Evolutionary conservation across 768 basidiomycete species (phyloP).

Genomic region (Sarcodon aspratus): DNA sequence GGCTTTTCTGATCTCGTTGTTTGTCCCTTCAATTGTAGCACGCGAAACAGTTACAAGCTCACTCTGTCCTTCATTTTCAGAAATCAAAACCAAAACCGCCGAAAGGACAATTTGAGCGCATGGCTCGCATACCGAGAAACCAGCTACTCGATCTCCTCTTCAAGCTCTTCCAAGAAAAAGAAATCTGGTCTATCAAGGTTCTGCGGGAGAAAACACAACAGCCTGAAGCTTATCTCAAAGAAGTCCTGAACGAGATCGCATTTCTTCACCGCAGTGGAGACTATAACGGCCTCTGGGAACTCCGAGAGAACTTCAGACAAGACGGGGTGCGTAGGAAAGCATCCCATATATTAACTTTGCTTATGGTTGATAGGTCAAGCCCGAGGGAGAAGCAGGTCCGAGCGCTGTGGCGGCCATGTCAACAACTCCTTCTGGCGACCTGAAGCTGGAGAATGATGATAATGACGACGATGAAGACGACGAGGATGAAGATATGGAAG

Average conservation of each 20-base stretch:
- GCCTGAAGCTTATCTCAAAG: constrained; percentile 80
- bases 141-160: constrained; percentile 83
- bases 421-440: constrained; percentile 11
- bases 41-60: not conserved
- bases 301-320: constrained; percentile 63
- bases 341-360: not conserved
- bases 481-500: constrained; percentile 62
- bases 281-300: constrained; percentile 69
- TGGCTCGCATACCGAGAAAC: constrained; percentile 86
- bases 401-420: constrained; percentile 8
- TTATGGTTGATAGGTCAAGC: constrained; percentile 16
- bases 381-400: constrained; percentile 18
- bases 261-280: constrained; percentile 72
- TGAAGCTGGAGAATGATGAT: constrained; percentile 42
- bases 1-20: constrained; percentile 61
- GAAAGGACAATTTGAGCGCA: constrained; percentile 73
- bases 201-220: constrained; percentile 76
- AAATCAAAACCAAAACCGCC: constrained; percentile 55
- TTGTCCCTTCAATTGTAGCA: constrained; percentile 15
- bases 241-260: constrained; percentile 68
- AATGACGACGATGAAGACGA: constrained; percentile 51
- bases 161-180: constrained; percentile 59
- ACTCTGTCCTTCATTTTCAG: constrained; percentile 21
- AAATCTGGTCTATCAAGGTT: constrained; percentile 74
- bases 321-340: constrained; percentile 33